A percentile compares a stretch with the other conserved stretches of the same genome.
These are phyloP conservation scores for Earliella scabrosa DNA, from an alignment of 1,284 basidiomycete genomes.

Conservation along the genomic window DNA sequence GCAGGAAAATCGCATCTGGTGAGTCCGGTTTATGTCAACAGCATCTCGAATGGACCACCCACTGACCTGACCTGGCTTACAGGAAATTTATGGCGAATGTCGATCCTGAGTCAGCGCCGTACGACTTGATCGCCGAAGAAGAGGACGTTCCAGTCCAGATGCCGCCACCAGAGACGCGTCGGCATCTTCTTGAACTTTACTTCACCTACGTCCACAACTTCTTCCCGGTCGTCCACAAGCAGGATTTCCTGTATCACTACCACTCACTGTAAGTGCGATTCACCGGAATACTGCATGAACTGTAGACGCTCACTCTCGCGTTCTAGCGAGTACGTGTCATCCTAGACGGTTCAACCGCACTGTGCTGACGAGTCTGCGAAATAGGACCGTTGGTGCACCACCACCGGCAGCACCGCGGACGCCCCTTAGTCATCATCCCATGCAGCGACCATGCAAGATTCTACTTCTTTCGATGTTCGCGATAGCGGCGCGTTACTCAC, in stretches of 20 bases:
- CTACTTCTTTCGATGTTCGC: slow-evolving; percentile 81
- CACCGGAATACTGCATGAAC: background rate
- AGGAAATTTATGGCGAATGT: slow-evolving; percentile 60
- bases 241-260: slow-evolving; percentile 70
- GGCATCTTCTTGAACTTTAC: slow-evolving; percentile 72
- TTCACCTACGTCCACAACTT: slow-evolving; percentile 83
- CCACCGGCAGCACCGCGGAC: slow-evolving; percentile 1
- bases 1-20: slow-evolving; percentile 80
- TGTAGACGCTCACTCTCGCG: background rate
- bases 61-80: background rate
- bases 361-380: background rate
- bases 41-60: too few species aligned
- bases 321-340: slow-evolving; percentile 7
- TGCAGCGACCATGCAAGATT: slow-evolving; percentile 70
- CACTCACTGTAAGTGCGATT: slow-evolving; percentile 49
- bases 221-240: slow-evolving; percentile 77
- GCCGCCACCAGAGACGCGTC: slow-evolving; percentile 63
- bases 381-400: background rate
- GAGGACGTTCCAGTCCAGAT: slow-evolving; percentile 51
- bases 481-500: slow-evolving; percentile 72
- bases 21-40: slow-evolving; percentile 7
- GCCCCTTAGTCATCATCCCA: slow-evolving; percentile 40
- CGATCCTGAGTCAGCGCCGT: slow-evolving; percentile 60
- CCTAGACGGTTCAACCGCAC: background rate
- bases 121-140: slow-evolving; percentile 32